These are phyloP conservation scores for Phytophthora brassicae DNA, from an alignment of 352 stramenopile species.

Conservation along the genomic window DNA sequence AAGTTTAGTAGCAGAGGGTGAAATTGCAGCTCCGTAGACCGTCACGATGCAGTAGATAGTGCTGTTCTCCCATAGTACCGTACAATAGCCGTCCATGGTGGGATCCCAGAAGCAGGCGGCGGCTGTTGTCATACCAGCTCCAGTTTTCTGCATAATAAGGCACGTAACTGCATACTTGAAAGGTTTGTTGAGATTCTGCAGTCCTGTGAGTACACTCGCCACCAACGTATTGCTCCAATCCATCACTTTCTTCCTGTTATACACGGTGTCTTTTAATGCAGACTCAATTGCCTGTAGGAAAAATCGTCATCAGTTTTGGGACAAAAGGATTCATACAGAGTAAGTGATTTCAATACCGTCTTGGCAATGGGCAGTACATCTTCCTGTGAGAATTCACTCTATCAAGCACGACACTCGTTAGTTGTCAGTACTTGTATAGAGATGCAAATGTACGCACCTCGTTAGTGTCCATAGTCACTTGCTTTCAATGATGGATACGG, in stretches of 20 bases:
- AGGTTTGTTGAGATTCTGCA: constrained; percentile 87
- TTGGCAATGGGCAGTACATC: constrained; percentile 78
- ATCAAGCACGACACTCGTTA: no score
- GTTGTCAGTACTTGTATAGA: no score
- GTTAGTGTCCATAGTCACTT: constrained; percentile 45
- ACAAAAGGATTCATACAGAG: background rate
- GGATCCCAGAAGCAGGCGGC: constrained; percentile 81
- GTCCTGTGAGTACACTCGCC: constrained; percentile 69
- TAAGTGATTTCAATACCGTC: constrained; percentile 32
- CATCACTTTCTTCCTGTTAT: constrained; percentile 86
- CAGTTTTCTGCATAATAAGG: constrained; percentile 87
- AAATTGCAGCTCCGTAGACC: constrained; percentile 81
- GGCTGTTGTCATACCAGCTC: constrained; percentile 65
- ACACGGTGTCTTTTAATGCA: constrained; percentile 78
- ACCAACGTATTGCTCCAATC: constrained; percentile 87
- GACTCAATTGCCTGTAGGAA: constrained; percentile 63
- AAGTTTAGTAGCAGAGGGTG: constrained; percentile 72
- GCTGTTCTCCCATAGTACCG: constrained; percentile 84
- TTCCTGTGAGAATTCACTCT: constrained; percentile 82
- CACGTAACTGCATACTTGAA: constrained; percentile 88
- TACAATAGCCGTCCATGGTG: constrained; percentile 78
- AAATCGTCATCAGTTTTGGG: background rate
- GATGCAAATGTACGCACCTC: no score
- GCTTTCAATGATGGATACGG: constrained; percentile 12
- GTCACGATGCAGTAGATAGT: constrained; percentile 86